phyloP scores from a whole-genome alignment of 139 green algal species.

The Gonium pectorale region DNA sequence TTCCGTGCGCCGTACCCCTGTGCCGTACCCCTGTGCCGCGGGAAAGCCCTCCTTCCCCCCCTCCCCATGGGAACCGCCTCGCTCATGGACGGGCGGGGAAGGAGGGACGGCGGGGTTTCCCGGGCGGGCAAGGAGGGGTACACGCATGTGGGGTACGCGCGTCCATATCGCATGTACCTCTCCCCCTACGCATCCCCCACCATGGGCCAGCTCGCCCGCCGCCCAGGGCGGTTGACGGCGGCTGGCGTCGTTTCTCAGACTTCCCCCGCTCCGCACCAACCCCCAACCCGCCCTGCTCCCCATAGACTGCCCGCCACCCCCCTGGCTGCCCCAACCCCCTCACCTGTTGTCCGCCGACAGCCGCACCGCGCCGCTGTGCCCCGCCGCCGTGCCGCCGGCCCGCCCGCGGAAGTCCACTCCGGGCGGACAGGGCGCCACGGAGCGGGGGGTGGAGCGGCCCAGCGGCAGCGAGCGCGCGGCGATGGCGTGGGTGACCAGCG shows the following conservation, averaged over 20 bases:
- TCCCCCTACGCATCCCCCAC: too few relatives aligned
- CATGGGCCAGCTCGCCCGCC: too few relatives aligned
- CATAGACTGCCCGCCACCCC: neutral
- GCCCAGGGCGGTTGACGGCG: too few relatives aligned
- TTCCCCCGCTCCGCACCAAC: neutral
- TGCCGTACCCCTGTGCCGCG: too few relatives aligned
- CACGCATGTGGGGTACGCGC: too few relatives aligned
- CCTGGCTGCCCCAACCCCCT: neutral
- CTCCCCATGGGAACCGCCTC: neutral
- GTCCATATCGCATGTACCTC: too few relatives aligned
- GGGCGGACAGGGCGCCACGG: neutral
- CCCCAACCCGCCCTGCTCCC: neutral
- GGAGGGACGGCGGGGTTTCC: too few relatives aligned
- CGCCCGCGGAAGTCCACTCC: constrained; percentile 32
- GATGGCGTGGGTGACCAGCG: constrained; percentile 1
- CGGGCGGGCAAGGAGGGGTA: too few relatives aligned
- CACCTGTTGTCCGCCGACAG: constrained; percentile 25
- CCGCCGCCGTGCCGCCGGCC: neutral
- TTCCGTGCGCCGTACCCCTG: too few relatives aligned
- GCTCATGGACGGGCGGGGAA: neutral
- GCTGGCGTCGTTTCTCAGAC: neutral
- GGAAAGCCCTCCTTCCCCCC: too few relatives aligned
- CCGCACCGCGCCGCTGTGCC: constrained; percentile 26
- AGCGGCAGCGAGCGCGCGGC: neutral
- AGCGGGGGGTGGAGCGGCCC: neutral